Percentiles rank a stretch among this genome's conserved stretches.
Evolutionary conservation across 108 stramenopile species (phyloP).

Genomic region (Skeletonema grethae): DNA sequence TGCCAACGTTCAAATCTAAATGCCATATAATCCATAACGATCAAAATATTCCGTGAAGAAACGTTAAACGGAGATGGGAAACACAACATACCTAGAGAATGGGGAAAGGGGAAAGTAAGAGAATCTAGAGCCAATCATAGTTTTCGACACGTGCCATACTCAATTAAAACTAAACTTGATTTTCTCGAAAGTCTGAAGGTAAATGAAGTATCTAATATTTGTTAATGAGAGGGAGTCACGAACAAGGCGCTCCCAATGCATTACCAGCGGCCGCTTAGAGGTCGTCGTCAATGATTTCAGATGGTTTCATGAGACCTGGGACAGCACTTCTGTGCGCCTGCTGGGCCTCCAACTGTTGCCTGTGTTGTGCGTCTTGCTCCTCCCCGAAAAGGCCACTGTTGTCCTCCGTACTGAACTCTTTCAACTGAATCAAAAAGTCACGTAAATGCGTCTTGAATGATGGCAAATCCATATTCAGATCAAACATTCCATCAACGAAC

Average conservation of each 20-base stretch:
- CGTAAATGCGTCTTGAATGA: slow-evolving; percentile 98
- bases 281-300: slow-evolving; percentile 94
- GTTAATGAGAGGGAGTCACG: neutral
- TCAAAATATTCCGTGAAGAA: neutral
- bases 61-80: neutral
- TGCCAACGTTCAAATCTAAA: neutral
- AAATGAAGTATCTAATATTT: slow-evolving; percentile 2
- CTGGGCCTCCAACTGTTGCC: slow-evolving; percentile 63
- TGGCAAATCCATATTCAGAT: slow-evolving; percentile 92
- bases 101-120: neutral
- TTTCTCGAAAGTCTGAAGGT: neutral
- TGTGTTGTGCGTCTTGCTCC: slow-evolving; percentile 81
- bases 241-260: neutral
- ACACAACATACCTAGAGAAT: neutral
- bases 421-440: slow-evolving; percentile 97
- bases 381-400: slow-evolving; percentile 94
- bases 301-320: slow-evolving; percentile 96
- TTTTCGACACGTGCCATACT: neutral
- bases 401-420: slow-evolving; percentile 98
- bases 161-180: slow-evolving; percentile 1
- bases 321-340: slow-evolving; percentile 89
- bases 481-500: slow-evolving; percentile 98
- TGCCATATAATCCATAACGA: neutral
- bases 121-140: neutral
- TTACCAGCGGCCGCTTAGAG: slow-evolving; percentile 43